Conservation (phyloP, 148 eudicot genomes). For the Chenopodium album region DNA sequence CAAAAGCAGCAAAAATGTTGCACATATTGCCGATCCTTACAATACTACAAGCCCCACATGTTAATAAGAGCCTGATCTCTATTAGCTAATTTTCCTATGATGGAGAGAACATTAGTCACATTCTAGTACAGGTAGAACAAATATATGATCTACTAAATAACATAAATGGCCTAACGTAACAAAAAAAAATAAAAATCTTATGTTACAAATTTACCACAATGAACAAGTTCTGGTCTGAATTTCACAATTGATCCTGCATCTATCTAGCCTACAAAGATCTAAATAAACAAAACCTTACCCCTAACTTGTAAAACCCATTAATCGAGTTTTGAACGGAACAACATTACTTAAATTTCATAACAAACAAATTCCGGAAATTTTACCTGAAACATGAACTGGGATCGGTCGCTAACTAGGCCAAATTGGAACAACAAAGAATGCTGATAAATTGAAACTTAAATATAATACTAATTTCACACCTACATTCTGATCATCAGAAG, state of each 20-base stretch:
- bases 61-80: background rate
- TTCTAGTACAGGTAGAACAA: background rate
- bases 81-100: background rate
- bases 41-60: background rate
- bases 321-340: too few relatives aligned
- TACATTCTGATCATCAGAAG: background rate
- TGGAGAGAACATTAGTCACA: background rate
- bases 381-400: background rate
- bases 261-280: background rate
- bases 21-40: background rate
- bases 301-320: too few relatives aligned
- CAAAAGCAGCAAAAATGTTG: background rate
- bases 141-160: background rate
- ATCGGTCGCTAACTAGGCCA: background rate
- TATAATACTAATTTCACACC: background rate
- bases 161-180: too few relatives aligned
- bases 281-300: background rate
- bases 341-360: too few relatives aligned
- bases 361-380: too few relatives aligned
- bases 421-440: background rate
- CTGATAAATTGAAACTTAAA: background rate
- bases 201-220: too few relatives aligned
- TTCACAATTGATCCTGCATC: too few relatives aligned
- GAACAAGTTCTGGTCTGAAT: too few relatives aligned
- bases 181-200: too few relatives aligned